Conservation (phyloP, 2,329 filamentous ascomycete species). For the Ophiostoma quercus region DNA sequence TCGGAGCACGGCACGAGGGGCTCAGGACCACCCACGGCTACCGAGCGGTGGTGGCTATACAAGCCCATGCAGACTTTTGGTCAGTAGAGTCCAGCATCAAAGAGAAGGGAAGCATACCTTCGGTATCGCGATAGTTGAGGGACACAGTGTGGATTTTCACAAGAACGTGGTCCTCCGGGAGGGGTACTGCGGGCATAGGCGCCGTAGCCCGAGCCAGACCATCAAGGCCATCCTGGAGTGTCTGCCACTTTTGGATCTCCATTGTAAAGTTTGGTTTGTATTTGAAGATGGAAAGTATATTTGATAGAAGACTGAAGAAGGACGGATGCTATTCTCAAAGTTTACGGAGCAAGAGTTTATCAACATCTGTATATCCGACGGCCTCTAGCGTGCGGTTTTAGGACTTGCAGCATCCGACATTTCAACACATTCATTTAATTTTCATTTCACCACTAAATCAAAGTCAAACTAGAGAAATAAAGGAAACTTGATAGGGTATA, state of each 20-base stretch:
- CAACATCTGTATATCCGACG: neutral
- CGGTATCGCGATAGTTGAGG: conserved; percentile 49
- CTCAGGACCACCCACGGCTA: conserved; percentile 36
- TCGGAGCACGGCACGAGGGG: conserved; percentile 62
- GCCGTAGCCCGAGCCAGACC: conserved; percentile 44
- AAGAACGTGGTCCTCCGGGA: conserved; percentile 46
- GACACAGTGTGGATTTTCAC: conserved; percentile 47
- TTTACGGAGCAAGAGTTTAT: neutral
- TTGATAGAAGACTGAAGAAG: neutral
- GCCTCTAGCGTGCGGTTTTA: neutral
- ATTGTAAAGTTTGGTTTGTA: neutral
- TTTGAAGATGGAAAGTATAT: neutral
- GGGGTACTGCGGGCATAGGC: conserved; percentile 42
- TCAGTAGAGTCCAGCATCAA: neutral
- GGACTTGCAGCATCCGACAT: too few species aligned
- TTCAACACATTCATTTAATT: too few species aligned
- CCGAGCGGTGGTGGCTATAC: conserved; percentile 60
- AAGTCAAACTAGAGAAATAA: neutral
- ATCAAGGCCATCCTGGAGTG: conserved; percentile 51
- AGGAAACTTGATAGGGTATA: conserved; percentile 4
- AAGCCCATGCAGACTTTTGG: conserved; percentile 56
- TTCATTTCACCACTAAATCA: neutral
- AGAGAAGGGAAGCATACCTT: conserved; percentile 35
- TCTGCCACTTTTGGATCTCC: conserved; percentile 47
- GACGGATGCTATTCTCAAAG: neutral